Percentiles rank a stretch among this genome's conserved stretches.
These are phyloP conservation scores for Penicillium coprophilum DNA, from an alignment of 495 filamentous ascomycete species.

Conservation along the genomic window DNA sequence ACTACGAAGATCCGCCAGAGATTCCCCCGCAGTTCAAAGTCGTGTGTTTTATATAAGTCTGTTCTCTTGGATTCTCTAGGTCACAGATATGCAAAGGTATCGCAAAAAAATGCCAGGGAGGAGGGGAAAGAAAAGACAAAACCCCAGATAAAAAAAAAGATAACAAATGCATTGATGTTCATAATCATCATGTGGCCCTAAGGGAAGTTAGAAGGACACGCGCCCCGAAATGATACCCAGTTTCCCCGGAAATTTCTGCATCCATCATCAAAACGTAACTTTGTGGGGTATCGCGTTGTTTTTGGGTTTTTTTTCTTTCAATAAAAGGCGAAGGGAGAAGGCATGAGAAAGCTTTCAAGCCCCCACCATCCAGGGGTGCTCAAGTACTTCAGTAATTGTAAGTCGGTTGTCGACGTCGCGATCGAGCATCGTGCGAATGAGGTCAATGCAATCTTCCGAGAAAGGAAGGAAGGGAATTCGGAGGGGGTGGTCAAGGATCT, in stretches of 20 bases:
- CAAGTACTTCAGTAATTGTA: slow-evolving; percentile 78
- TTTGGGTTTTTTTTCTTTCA: slow-evolving; percentile 23
- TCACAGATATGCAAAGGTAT: slow-evolving; percentile 12
- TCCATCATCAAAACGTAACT: slow-evolving; percentile 26
- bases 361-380: slow-evolving; percentile 71
- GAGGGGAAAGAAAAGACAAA: neutral
- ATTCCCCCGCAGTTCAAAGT: slow-evolving; percentile 5
- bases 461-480: slow-evolving; percentile 83
- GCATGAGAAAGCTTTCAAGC: slow-evolving; percentile 14
- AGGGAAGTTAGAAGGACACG: neutral
- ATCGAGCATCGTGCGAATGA: slow-evolving; percentile 88
- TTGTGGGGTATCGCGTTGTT: slow-evolving; percentile 35
- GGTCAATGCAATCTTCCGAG: slow-evolving; percentile 85
- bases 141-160: neutral
- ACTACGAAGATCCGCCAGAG: neutral
- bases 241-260: slow-evolving; percentile 5
- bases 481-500: slow-evolving; percentile 96
- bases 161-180: slow-evolving; percentile 5
- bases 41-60: neutral
- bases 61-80: slow-evolving; percentile 2
- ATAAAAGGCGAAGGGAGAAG: slow-evolving; percentile 2
- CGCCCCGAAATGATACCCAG: slow-evolving; percentile 16
- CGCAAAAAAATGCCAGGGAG: slow-evolving; percentile 1
- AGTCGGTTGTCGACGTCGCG: slow-evolving; percentile 79
- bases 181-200: slow-evolving; percentile 7